Conservation (phyloP, 441 rosid species). For the Metrosideros polymorpha region DNA sequence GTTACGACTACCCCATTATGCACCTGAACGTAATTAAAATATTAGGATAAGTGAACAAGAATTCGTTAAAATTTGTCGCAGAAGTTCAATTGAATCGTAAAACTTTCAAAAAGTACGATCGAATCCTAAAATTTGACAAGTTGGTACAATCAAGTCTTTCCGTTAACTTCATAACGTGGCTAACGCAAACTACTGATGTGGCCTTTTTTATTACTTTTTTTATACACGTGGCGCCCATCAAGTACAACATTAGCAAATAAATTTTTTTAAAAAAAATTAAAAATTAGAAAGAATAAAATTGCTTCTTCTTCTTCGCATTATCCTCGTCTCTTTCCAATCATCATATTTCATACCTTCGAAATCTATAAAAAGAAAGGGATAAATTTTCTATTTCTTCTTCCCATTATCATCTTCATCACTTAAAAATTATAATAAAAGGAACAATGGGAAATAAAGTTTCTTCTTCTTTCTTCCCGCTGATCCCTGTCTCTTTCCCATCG, state of each 20-base stretch:
- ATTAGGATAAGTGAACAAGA: fast-evolving
- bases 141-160: background rate
- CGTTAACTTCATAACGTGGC: background rate
- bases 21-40: background rate
- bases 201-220: background rate
- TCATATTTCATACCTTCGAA: too few relatives aligned
- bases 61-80: fast-evolving
- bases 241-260: background rate
- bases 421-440: too few relatives aligned
- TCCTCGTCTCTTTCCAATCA: too few relatives aligned
- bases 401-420: too few relatives aligned
- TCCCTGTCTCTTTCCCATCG: too few relatives aligned
- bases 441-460: too few relatives aligned
- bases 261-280: too few relatives aligned
- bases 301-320: too few relatives aligned
- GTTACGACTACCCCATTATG: background rate
- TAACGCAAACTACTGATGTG: background rate
- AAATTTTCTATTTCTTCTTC: too few relatives aligned
- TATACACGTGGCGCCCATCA: background rate
- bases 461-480: too few relatives aligned
- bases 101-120: background rate
- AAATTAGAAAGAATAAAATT: background rate
- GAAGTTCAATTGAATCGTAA: background rate
- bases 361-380: too few relatives aligned
- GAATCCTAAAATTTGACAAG: background rate